phyloP scores from a whole-genome alignment of 2,329 filamentous ascomycete species.

The Pseudodiploospora longispora region DNA sequence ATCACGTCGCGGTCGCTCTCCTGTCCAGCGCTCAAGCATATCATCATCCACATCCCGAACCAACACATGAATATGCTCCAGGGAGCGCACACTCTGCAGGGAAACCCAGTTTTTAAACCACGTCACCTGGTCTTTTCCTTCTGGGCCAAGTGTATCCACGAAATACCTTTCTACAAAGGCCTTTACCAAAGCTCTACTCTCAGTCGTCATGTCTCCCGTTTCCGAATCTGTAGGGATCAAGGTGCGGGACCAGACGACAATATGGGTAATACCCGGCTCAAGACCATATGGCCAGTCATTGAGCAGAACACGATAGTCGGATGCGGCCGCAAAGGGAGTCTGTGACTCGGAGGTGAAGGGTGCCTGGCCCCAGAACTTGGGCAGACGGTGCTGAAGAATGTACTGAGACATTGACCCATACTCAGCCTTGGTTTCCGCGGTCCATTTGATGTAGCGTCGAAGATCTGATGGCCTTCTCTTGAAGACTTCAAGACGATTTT shows the following conservation, averaged over 20 bases:
- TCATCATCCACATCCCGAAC: conserved; percentile 47
- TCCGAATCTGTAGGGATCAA: conserved; percentile 61
- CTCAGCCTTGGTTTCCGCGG: conserved; percentile 56
- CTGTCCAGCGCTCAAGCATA: conserved; percentile 46
- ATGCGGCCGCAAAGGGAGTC: conserved; percentile 43
- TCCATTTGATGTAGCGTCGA: conserved; percentile 71
- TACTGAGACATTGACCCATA: conserved; percentile 78
- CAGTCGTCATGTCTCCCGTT: conserved; percentile 64
- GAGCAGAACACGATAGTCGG: conserved; percentile 61
- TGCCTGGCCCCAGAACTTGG: conserved; percentile 53
- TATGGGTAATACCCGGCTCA: conserved; percentile 57
- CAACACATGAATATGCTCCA: conserved; percentile 85
- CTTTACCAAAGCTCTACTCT: conserved; percentile 56
- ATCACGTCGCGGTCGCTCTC: conserved; percentile 32
- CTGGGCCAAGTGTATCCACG: conserved; percentile 43
- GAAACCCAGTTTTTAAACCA: conserved; percentile 96
- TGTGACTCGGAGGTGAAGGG: conserved; percentile 45
- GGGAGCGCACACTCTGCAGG: conserved; percentile 75
- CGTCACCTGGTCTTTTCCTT: conserved; percentile 46
- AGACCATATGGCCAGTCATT: conserved; percentile 96
- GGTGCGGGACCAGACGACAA: conserved; percentile 90
- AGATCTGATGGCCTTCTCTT: conserved; percentile 76
- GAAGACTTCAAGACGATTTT: conserved; percentile 62
- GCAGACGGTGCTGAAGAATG: conserved; percentile 64
- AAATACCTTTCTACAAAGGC: conserved; percentile 67